Conservation (phyloP, 2,329 filamentous ascomycete genomes). For the Colletotrichum filicis region DNA sequence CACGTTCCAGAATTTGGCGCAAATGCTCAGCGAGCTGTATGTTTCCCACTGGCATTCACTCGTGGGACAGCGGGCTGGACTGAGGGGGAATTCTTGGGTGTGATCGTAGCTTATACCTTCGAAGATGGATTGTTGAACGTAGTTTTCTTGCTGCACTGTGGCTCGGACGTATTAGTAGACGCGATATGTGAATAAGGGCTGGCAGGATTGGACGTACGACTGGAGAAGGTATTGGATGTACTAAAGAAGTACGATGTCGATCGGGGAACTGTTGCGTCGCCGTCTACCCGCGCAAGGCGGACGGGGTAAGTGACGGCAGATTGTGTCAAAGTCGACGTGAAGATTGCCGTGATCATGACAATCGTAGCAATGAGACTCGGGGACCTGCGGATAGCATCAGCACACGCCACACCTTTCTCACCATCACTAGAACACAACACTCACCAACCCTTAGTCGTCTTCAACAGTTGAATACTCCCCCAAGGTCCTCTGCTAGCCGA, state of each 20-base stretch:
- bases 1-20: conserved; percentile 4
- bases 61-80: conserved; percentile 5
- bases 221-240: background rate
- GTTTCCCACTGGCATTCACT: background rate
- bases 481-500: conserved; percentile 36
- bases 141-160: conserved; percentile 1
- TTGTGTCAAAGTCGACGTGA: conserved; percentile 24
- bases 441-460: conserved; percentile 15
- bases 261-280: background rate
- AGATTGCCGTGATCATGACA: conserved; percentile 1
- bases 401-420: background rate
- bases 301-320: conserved; percentile 15
- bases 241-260: conserved; percentile 13
- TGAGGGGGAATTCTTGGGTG: conserved; percentile 1
- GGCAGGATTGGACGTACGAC: background rate
- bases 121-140: background rate
- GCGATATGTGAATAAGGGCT: no score
- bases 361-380: background rate
- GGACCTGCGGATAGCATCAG: background rate
- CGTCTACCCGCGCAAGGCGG: background rate
- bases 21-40: conserved; percentile 7
- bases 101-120: conserved; percentile 9
- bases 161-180: no score
- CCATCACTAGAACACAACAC: background rate
- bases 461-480: conserved; percentile 28